These are phyloP conservation scores for Catharanthus roseus DNA, from an alignment of 257 asterid species.

Conservation along the genomic window DNA sequence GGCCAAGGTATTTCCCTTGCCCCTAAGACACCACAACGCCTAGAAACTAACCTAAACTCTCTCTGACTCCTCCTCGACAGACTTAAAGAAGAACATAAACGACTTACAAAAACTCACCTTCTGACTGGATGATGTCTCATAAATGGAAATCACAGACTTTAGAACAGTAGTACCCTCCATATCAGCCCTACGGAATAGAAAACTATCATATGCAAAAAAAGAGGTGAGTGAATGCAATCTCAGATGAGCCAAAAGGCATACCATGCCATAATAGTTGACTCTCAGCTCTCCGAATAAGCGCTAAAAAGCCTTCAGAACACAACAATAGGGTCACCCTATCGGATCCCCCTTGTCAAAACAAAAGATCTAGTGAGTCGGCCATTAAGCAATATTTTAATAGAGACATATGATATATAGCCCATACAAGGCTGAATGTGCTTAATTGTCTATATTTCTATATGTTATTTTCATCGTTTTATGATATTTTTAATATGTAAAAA, in stretches of 20 bases:
- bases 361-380: not conserved
- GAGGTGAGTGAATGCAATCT: not conserved
- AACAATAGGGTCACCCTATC: not conserved
- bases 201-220: not conserved
- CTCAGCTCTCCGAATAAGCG: no score
- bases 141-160: not conserved
- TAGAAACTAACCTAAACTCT: not conserved
- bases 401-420: not conserved
- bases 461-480: no score
- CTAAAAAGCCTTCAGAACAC: no score
- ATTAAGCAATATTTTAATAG: not conserved
- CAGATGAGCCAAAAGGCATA: not conserved
- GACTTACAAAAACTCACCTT: not conserved
- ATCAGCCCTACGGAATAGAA: not conserved
- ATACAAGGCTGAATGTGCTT: not conserved
- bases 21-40: not conserved
- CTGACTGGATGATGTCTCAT: not conserved
- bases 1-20: not conserved
- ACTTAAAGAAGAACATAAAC: not conserved
- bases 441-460: no score
- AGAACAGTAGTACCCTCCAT: not conserved
- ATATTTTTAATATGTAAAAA: no score
- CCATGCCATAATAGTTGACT: not conserved
- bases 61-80: not conserved
- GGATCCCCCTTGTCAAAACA: not conserved